Evolutionary conservation across 2,329 filamentous ascomycete genomes (phyloP).

Genomic region (Pezicula neosporulosa): DNA sequence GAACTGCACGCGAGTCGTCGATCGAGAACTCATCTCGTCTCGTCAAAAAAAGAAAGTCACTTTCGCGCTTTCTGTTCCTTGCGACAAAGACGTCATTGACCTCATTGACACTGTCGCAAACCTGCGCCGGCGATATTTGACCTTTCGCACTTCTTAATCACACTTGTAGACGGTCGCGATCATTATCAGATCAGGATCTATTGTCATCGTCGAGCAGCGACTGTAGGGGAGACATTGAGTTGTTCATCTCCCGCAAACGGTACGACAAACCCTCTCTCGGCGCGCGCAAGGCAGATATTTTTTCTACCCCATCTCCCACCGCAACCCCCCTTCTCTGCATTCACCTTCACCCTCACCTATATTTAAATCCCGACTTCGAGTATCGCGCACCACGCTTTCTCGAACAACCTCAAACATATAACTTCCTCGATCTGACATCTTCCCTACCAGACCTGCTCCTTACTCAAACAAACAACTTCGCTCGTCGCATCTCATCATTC

Average conservation of each 20-base stretch:
- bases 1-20: constrained; percentile 9
- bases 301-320: not conserved
- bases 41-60: too few species aligned
- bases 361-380: constrained; percentile 6
- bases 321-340: constrained; percentile 1
- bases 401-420: constrained; percentile 7
- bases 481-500: constrained; percentile 21
- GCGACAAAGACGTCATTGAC: constrained; percentile 2
- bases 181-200: constrained; percentile 8
- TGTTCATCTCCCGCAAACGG: constrained; percentile 89
- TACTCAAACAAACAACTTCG: constrained; percentile 18
- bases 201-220: constrained; percentile 34
- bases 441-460: constrained; percentile 21
- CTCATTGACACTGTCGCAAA: not conserved
- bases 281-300: constrained; percentile 12
- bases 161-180: constrained; percentile 16
- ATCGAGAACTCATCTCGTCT: constrained; percentile 1
- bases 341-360: constrained; percentile 1
- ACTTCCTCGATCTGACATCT: constrained; percentile 22
- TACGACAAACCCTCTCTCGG: constrained; percentile 34
- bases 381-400: constrained; percentile 7
- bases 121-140: not conserved
- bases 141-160: constrained; percentile 3
- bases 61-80: not conserved
- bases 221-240: constrained; percentile 92